These are phyloP conservation scores for Chaetoceros tenuissimus DNA, from an alignment of 108 stramenopile genomes.

Conservation along the genomic window DNA sequence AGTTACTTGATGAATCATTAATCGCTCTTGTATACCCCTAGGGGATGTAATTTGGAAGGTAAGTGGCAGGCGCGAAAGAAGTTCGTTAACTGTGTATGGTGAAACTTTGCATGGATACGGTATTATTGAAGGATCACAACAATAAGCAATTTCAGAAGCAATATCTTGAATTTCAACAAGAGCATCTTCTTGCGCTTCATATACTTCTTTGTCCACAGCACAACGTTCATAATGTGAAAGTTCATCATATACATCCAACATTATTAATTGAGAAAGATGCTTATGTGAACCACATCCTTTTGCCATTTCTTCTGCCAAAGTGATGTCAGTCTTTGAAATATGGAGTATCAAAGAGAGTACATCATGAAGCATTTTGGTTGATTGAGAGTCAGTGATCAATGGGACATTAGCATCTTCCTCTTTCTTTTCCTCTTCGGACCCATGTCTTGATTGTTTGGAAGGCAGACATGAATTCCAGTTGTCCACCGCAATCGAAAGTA, in stretches of 20 bases:
- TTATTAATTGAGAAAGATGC: conserved; percentile 30
- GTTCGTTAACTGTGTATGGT: conserved; percentile 47
- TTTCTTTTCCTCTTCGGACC: background rate
- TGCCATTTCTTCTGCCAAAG: conserved; percentile 52
- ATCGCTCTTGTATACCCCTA: conserved; percentile 12
- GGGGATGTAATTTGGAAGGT: conserved; percentile 26
- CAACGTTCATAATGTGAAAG: conserved; percentile 12
- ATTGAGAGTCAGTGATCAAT: background rate
- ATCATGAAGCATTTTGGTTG: conserved; percentile 1
- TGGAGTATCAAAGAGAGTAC: conserved; percentile 15
- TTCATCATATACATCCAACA: conserved; percentile 11
- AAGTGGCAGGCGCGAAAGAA: conserved; percentile 48
- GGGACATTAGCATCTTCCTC: background rate
- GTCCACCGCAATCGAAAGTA: conserved; percentile 7
- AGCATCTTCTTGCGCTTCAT: conserved; percentile 49
- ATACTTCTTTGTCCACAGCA: conserved; percentile 7
- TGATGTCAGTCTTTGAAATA: conserved; percentile 39
- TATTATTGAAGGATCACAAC: conserved; percentile 6
- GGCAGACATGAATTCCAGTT: background rate
- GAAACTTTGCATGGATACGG: conserved; percentile 29
- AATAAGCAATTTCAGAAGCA: conserved; percentile 50
- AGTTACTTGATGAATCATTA: conserved; percentile 65
- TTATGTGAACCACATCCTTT: conserved; percentile 36
- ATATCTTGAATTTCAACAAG: conserved; percentile 67
- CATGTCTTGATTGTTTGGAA: background rate